phyloP scores from a whole-genome alignment of 495 filamentous ascomycete genomes.

The Pyronema omphalodes region DNA sequence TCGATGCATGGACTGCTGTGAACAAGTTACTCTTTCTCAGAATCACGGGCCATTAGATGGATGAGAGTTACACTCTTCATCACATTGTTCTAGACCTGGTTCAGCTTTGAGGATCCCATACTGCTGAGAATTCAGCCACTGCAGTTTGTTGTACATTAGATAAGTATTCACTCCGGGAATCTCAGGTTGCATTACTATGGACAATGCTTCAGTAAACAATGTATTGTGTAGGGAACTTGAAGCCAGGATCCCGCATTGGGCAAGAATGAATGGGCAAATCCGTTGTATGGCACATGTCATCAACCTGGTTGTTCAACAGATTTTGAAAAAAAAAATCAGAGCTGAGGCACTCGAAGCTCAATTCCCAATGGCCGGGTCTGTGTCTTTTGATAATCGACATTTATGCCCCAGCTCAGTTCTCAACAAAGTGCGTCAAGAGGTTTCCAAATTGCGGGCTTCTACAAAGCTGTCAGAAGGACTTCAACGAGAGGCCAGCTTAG shows the following conservation, averaged over 20 bases:
- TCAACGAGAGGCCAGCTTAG: not conserved
- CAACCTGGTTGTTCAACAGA: slow-evolving; percentile 5
- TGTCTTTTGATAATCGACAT: not conserved
- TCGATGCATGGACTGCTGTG: slow-evolving; percentile 4
- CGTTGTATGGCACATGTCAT: slow-evolving; percentile 9
- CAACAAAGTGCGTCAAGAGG: not conserved
- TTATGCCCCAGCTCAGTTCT: not conserved
- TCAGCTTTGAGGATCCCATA: slow-evolving; percentile 4
- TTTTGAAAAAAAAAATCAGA: not conserved
- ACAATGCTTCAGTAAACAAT: slow-evolving; percentile 7
- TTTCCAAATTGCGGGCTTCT: slow-evolving; percentile 4
- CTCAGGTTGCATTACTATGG: slow-evolving; percentile 4
- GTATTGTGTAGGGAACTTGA: not conserved
- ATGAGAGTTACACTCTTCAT: not conserved
- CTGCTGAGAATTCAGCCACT: slow-evolving; percentile 1
- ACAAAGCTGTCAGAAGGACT: not conserved
- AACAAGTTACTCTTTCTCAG: slow-evolving; percentile 6
- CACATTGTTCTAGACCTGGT: slow-evolving; percentile 2
- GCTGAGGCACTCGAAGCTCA: not conserved
- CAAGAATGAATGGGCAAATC: not conserved
- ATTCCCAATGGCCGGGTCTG: not conserved
- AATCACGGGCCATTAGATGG: slow-evolving; percentile 7
- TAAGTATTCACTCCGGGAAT: not conserved
- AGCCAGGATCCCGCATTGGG: not conserved
- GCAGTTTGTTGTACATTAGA: not conserved